Base-by-base conservation (phyloP, 2,329 filamentous ascomycete genomes). In the Penicillium sp. region DNA sequence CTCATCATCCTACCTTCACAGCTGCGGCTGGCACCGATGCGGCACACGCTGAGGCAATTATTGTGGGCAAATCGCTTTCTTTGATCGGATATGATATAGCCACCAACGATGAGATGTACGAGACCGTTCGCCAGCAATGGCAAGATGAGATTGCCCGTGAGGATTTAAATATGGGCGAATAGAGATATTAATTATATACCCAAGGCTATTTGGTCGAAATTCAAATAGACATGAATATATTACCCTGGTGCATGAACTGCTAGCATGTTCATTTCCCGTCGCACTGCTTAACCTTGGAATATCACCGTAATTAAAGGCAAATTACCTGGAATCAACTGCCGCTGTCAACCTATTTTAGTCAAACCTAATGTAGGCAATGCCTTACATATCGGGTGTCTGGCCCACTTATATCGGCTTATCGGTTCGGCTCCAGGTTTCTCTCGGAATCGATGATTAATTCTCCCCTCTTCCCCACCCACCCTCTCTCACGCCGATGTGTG, bases 1-100 rank as follows among this genome's bases (percentile, higher is more conserved):
- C 66, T 4, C 76, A 78, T 75, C 24, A 74, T 31, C 74, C 76
- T 8, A 64, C 69, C 4, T 83, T 83, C 64, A 73, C 80, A 0
- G 74, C 72, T 0, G 78, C 76, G 0, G 80, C 81, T 3, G 76
- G 75, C 10, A 75, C 72, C 60, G 48, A 79, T 68, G 39, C 64
- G 52, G 76, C 78, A 0, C 77, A 81, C 56, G 62, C 66, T 1
- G 69, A 72, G n/a, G 77, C 79, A 0, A 62, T 82, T 3, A 69
- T 74, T 42, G 76, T 76, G 35, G 78, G 75, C 0, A 81, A 81
- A 64, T 78, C 77, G 0, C 72, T 83, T 71, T 79, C 79, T 0
- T 64, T 71, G 53, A 68, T 67, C 13, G 73, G 68, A 7, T 73
- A 69, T 68, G 70, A 74, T 4, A 69, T 74, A 62, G 4, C 69